Base-by-base conservation (phyloP, 208 protist species). In the Leishmania turanica region DNA sequence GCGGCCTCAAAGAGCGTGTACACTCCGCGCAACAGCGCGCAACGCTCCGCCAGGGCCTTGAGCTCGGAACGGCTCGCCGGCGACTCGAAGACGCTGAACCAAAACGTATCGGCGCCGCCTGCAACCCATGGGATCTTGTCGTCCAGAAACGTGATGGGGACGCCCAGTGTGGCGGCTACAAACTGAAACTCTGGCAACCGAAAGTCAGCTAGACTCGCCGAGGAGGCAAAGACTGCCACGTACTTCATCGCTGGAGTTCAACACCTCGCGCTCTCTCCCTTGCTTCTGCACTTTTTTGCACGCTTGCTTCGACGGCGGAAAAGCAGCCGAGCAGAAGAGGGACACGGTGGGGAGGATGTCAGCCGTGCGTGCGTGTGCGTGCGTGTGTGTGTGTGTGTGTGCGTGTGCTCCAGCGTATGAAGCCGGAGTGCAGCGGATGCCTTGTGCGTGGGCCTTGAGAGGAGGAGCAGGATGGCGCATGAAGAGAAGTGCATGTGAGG, bases 211-310 rank as follows among this genome's bases (percentile, higher is more conserved):
- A 97, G 87, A 9, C 84, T 89, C 42, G 88, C 75, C 6, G 84
- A 91, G 62, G 90, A 95, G n/a, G 91, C 88, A 79, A 97, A 97
- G 68, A 88, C 87, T 9, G 88, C 92, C 56, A 96, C 69, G 66
- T 91, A 95, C 77, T 87, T 95, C 40, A n/a, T 73, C 27, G 9
- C 47, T 17, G 3, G 45, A 24, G 51, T 53, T 49, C 40, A 15
- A n/a, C 68, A 73, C 68, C 42, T 21, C 45, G 40, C 45, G 45
- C 68, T 34, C 45, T 53, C 24, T 31, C 42, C 17, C 37, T 6
- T 19, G 49, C 40, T 69, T 69, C 37, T 56, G 51, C 37, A 21
- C 42, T 21, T 27, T 31, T 21, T 21, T 11, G 7, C 66, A 71
- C 21, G 37, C 8, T 47, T 47, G 37, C 8, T 47, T 27, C 70